Evolutionary conservation across 495 filamentous ascomycete species (phyloP).

Genomic region (Bryoglossum gracile): DNA sequence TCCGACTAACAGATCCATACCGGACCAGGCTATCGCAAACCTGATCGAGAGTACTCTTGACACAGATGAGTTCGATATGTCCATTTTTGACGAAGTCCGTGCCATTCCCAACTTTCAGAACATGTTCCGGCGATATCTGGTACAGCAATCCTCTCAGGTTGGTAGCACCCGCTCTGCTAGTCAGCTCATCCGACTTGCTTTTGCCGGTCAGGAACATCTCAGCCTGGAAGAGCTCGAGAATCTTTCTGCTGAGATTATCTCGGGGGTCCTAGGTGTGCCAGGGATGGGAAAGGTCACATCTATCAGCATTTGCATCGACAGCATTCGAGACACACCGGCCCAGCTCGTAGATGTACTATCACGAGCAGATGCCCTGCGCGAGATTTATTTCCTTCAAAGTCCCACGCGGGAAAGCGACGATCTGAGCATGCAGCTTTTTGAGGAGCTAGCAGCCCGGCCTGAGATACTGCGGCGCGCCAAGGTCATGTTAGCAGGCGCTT

Average conservation of each 20-base stretch:
- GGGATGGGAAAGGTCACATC: background rate
- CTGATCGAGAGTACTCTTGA: background rate
- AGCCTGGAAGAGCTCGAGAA: background rate
- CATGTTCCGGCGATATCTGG: background rate
- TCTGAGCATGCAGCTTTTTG: background rate
- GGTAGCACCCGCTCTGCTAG: background rate
- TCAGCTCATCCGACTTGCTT: background rate
- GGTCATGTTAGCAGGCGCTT: background rate
- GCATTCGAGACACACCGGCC: background rate
- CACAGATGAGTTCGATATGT: background rate
- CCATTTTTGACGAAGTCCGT: background rate
- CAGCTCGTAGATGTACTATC: background rate
- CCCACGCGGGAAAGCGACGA: background rate
- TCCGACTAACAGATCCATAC: background rate
- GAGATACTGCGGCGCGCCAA: background rate
- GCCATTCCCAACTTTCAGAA: background rate
- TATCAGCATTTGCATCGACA: background rate
- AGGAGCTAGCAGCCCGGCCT: background rate
- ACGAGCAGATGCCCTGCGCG: background rate
- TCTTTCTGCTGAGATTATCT: background rate
- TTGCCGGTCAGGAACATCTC: background rate
- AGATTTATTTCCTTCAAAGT: background rate
- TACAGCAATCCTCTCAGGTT: background rate
- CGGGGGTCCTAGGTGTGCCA: background rate
- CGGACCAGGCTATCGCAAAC: background rate